Evolutionary conservation across 1,139 yeast genomes (phyloP).

Genomic region (Geotrichum europaeum): DNA sequence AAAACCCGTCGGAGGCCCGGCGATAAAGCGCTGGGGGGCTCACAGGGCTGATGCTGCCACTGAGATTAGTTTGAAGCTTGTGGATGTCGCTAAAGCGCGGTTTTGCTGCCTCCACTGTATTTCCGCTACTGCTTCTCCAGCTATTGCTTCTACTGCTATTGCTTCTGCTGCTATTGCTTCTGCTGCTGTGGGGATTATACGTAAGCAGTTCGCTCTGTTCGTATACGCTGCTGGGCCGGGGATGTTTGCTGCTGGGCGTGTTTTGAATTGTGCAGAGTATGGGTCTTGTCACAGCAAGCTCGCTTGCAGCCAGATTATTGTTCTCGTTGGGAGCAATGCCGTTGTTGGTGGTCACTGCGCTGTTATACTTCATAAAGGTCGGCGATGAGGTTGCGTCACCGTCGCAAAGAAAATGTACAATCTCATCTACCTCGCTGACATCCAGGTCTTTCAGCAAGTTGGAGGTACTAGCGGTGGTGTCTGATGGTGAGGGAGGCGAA

Average conservation of each 20-base stretch:
- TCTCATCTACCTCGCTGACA: not conserved
- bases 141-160: not conserved
- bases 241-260: not conserved
- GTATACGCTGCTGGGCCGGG: not conserved
- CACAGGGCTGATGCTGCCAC: not conserved
- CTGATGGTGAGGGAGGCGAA: not conserved
- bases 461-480: not conserved
- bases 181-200: not conserved
- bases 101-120: not conserved
- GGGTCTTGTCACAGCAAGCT: not conserved
- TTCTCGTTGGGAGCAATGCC: not conserved
- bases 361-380: slow-evolving; percentile 6
- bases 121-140: not conserved
- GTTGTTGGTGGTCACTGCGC: not conserved
- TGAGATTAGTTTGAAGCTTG: not conserved
- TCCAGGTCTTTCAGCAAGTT: not conserved
- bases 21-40: not conserved
- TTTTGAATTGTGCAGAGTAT: not conserved
- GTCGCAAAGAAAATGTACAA: slow-evolving; percentile 3
- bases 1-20: slow-evolving; percentile 5
- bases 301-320: not conserved
- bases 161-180: not conserved
- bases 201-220: not conserved
- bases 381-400: not conserved
- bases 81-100: slow-evolving; percentile 3